Evolutionary conservation across 2,329 filamentous ascomycete genomes (phyloP).

Genomic region (Mollisia scopiformis): DNA sequence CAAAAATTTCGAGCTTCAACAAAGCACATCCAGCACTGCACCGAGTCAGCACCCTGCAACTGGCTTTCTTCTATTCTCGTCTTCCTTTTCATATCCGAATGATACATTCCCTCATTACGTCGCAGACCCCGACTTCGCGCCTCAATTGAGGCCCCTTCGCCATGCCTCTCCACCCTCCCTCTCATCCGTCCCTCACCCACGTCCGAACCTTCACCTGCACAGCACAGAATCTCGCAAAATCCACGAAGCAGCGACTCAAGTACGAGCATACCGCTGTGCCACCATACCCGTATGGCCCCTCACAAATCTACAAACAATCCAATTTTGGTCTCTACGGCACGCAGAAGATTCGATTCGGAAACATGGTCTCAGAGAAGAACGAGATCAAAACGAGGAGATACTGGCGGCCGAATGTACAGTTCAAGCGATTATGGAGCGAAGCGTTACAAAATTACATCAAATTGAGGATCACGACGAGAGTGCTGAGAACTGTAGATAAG

Average conservation of each 20-base stretch:
- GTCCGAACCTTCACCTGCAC: slow-evolving; percentile 38
- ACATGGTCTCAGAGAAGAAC: slow-evolving; percentile 71
- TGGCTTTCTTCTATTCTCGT: too few species aligned
- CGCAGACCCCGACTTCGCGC: neutral
- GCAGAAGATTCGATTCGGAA: slow-evolving; percentile 75
- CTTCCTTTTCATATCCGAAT: too few species aligned
- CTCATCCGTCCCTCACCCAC: slow-evolving; percentile 31
- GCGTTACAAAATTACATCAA: slow-evolving; percentile 65
- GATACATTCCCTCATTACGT: neutral
- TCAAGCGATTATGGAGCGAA: slow-evolving; percentile 68
- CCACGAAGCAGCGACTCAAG: slow-evolving; percentile 39
- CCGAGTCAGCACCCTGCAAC: too few species aligned
- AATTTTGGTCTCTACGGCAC: slow-evolving; percentile 75
- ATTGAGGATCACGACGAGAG: slow-evolving; percentile 69
- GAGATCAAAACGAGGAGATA: slow-evolving; percentile 71
- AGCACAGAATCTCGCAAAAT: slow-evolving; percentile 35
- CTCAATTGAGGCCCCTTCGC: slow-evolving; percentile 19
- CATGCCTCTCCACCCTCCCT: slow-evolving; percentile 30
- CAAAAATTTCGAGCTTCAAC: too few species aligned
- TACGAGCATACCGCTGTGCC: slow-evolving; percentile 45
- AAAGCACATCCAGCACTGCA: too few species aligned
- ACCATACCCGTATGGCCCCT: slow-evolving; percentile 73
- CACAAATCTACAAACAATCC: slow-evolving; percentile 76
- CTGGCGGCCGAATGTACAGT: slow-evolving; percentile 72
- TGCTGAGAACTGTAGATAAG: slow-evolving; percentile 77